Conservation (phyloP, 495 filamentous ascomycete species). For the Pyrenopolyporus hunteri region DNA sequence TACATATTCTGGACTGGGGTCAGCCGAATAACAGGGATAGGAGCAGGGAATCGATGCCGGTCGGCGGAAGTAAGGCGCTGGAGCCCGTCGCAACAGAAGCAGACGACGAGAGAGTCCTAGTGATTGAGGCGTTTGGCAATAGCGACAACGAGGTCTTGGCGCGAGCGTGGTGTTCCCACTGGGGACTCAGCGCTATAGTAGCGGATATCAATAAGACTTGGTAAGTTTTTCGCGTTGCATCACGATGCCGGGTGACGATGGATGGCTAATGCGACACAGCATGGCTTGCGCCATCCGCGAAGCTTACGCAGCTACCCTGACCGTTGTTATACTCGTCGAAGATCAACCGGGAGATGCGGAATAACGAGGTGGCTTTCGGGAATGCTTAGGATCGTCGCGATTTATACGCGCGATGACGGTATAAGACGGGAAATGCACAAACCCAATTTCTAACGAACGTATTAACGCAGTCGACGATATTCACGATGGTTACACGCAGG, state of each 20-base stretch:
- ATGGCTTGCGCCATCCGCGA: conserved; percentile 73
- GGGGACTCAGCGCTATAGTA: conserved; percentile 69
- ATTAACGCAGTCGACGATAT: conserved; percentile 19
- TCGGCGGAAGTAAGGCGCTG: conserved; percentile 20
- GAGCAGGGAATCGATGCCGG: conserved; percentile 33
- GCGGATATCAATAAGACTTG: conserved; percentile 72
- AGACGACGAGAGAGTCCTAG: conserved; percentile 66
- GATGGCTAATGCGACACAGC: conserved; percentile 42
- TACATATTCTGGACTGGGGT: conserved; percentile 67
- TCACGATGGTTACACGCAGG: conserved; percentile 33
- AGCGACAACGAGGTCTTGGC: conserved; percentile 75
- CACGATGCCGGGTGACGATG: conserved; percentile 24
- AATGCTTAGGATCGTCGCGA: neutral
- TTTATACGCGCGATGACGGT: conserved; percentile 4
- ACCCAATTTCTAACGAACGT: conserved; percentile 8
- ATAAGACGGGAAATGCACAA: conserved; percentile 7
- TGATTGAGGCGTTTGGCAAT: conserved; percentile 72
- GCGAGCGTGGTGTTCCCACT: conserved; percentile 73
- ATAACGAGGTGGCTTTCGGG: conserved; percentile 21
- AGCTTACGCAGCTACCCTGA: conserved; percentile 71
- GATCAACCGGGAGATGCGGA: conserved; percentile 49
- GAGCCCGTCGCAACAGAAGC: conserved; percentile 32
- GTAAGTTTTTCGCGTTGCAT: conserved; percentile 46
- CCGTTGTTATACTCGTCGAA: conserved; percentile 70
- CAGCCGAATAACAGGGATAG: conserved; percentile 36